Evolutionary conservation across 805 yeast species (phyloP), one percentile per base, ranked within the genome.

Genomic region (Myxozyma vanderwaltii): DNA sequence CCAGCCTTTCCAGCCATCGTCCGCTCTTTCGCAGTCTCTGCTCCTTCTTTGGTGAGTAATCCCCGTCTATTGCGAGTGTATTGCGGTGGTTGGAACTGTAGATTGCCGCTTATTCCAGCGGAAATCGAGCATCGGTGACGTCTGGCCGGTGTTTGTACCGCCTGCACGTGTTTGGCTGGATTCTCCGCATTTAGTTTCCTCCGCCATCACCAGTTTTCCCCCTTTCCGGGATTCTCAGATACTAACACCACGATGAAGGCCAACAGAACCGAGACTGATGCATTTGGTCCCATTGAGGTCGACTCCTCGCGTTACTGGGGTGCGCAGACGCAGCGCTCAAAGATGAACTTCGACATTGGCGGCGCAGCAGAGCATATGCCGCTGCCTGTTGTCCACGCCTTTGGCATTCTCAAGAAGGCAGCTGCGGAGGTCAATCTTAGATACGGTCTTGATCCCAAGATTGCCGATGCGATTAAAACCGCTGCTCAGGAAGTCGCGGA

Each of bases 401-500:
- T 92, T 71, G 99, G 99, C 76, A 75, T 92, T 51, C 81, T 94
- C 76, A 92, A 92, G 82, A 89, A 90, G 76, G 91, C 97, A 44
- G 89, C 97, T 43, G 97, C 99, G 49, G 85, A 84, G 66, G 97
- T 91, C 70, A 92, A 92, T 77, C 83, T 83, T 72, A 80, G 82
- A 51, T 79, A 89, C 68, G 98, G 98, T 43, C 81, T 92, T 67
- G 96, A 92, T 73, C 88, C 96, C 62, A 85, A 86, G 75, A 72
- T 92, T 48, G 85, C 97, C 7, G 78, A 76, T 38, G 96, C 96
- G 52, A 94, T 94, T 73, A 86, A 89, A 77, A 81, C 85, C 73
- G 99, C 98, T 51, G 97, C 98, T 60, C 87, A 91, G 69, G 99
- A 94, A 76, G 98, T 94, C 40, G 81, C 88, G 50, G 89, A 86